phyloP scores from a whole-genome alignment of 345 rosid genomes.

The Salix purpurea region DNA sequence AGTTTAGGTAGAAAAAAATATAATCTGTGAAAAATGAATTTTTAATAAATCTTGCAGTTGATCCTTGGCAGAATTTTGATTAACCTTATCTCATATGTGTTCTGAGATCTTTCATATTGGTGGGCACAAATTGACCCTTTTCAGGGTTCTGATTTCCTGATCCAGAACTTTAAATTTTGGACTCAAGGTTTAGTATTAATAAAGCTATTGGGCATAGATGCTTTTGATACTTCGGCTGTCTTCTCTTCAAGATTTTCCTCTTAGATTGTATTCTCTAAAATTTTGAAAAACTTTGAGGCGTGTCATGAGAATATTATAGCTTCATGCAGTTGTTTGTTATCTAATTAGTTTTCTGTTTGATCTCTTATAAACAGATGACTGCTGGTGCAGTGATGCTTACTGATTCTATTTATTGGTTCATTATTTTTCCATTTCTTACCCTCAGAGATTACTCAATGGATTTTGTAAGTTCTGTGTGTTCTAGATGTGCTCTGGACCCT shows the following conservation, averaged over 20 bases:
- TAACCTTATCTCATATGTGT: too few species aligned
- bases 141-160: neutral
- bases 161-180: neutral
- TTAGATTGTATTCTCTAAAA: neutral
- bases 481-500: neutral
- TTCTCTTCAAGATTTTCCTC: neutral
- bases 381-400: constrained; percentile 68
- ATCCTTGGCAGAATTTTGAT: too few species aligned
- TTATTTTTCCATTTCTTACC: constrained; percentile 62
- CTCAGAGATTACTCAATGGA: constrained; percentile 41
- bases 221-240: neutral
- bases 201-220: neutral
- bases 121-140: neutral
- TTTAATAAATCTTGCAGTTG: neutral
- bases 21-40: neutral
- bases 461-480: constrained; percentile 41
- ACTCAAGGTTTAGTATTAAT: neutral
- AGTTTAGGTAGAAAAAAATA: neutral
- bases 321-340: neutral
- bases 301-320: constrained; percentile 3
- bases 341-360: constrained; percentile 4
- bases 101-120: neutral
- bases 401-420: constrained; percentile 55
- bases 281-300: neutral
- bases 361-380: constrained; percentile 37